Conservation (phyloP, 257 asterid genomes). For the Solanum raphanifolium region DNA sequence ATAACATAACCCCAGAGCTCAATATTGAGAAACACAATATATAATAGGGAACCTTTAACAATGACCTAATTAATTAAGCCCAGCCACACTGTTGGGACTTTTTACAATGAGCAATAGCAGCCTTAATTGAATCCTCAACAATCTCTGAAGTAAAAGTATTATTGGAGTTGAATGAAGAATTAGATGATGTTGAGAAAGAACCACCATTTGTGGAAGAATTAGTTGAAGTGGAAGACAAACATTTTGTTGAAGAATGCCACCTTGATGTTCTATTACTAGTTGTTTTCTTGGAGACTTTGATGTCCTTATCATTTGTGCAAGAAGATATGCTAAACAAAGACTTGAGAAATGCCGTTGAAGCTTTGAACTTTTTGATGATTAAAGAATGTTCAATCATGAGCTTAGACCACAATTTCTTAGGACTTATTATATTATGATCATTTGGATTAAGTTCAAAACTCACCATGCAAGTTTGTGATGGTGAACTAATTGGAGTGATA, state of each 20-base stretch:
- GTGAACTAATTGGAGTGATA: no score
- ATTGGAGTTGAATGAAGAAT: slow-evolving; percentile 20
- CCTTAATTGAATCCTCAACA: slow-evolving; percentile 40
- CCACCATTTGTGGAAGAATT: not conserved
- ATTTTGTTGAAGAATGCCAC: no score
- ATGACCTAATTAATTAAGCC: no score
- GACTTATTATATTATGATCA: not conserved
- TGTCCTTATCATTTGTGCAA: not conserved
- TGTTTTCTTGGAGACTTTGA: not conserved
- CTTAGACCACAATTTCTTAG: slow-evolving; percentile 16
- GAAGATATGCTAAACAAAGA: slow-evolving; percentile 8
- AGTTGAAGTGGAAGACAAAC: slow-evolving; percentile 6
- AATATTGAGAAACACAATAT: no score
- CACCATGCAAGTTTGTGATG: no score
- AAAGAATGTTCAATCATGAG: not conserved
- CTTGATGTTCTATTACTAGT: not conserved
- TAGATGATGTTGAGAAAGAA: slow-evolving; percentile 11
- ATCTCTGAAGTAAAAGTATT: slow-evolving; percentile 3
- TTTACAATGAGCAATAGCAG: slow-evolving; percentile 62
- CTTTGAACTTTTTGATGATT: not conserved
- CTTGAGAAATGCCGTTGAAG: slow-evolving; percentile 1
- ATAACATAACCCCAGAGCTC: no score
- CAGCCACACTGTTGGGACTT: slow-evolving; percentile 10
- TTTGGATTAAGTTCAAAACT: slow-evolving; percentile 40
- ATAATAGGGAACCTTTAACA: no score